Evolutionary conservation across 2,329 filamentous ascomycete species (phyloP), one percentile per base, ranked within the genome.

Genomic region (Sclerotiophoma versabilis): DNA sequence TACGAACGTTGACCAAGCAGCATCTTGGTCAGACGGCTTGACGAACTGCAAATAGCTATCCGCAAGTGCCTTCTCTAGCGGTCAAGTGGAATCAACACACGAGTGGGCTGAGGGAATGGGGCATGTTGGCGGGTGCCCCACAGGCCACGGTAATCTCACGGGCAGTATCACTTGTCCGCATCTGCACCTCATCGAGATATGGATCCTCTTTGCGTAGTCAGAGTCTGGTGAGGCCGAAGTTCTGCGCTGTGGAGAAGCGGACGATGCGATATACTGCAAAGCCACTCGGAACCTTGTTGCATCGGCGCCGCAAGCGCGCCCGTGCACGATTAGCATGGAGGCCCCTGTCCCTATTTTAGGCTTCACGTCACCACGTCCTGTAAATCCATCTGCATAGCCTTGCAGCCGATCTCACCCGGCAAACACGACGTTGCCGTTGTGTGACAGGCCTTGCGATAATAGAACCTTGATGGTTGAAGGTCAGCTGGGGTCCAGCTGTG

Each of bases 1-100:
- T 43, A 54, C 54, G 43, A 54, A 23, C 34, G 32, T 52, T 36
- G 38, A 59, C 49, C 44, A 50, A 50, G 30, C 48, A 61, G 25
- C 26, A 42, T 25, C 27, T 45, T 58, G 45, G 53, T 59, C 43
- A 59, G 56, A 62, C 53, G 57, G 59, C 57, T 53, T 58, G 47
- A 50, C 27, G 43, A 49, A 38, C 62, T 61, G 60, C 60, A 58
- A 59, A 60, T 60, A 62, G 59, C 50, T 44, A 59, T 57, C 45
- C 39, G 50, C 47, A 54, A 42, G 44, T 60, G 51, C 50, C 41
- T 49, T 49, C 47, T 55, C 47, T 50, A 50, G 43, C 57, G 29
- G 34, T 34, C 27, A 42, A 46, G 39, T 45, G 38, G 44, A 43
- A 48, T 55, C 48, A 60, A 42, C 55, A 49, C 47, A 51, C 49